Base-by-base conservation (phyloP, 495 filamentous ascomycete genomes). In the Penicillium arizonense region DNA sequence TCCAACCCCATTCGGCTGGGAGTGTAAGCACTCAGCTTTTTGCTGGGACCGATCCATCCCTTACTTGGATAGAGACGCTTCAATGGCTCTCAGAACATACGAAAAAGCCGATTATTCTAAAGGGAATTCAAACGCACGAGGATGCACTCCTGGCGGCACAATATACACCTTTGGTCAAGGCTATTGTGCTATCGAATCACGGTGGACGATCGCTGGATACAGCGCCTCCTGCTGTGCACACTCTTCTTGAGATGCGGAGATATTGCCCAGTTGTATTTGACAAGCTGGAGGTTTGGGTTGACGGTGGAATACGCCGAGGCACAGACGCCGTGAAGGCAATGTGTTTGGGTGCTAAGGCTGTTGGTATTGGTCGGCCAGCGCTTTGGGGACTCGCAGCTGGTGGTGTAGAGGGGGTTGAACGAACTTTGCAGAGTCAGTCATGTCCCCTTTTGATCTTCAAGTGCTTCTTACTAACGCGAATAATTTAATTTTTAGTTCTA, bases 21-120 rank as follows among this genome's bases (percentile, higher is more conserved):
- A 85, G 23, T 68, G 81, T 0, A 88, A 84, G 24, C 16, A 44
- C 26, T 16, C 76, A 87, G 80, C 3, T 64, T 64, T 0, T 90
- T 79, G 59, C 28, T 18, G 28, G 42, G 7, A 81, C 90, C 43
- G 86, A 89, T 54, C 72, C 82, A 2, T 82, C 85, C 37, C 64
- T 96, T 33, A 89, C 81, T 20, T 96, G 91, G 91, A 11, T 14
- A 10, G 76, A 82, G 52, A 81, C 82, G 40, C 86, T 96, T 23
- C 74, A 81, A 13, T 96, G 77, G 84, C 52, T 96, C 38, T 72
- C 77, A 24, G 62, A 76, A 57, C 83, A 87, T 46, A 90, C 87
- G 1, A 51, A 75, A 4, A 51, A 81, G 6, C 82, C 81, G 3
- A 71, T 88, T 44, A 72, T 87, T 11, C 50, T 88, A 1, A 89